A percentile compares a stretch with the other conserved stretches of the same genome.
Conservation (phyloP, 2,329 filamentous ascomycete species). For the Aulographum hederae region DNA sequence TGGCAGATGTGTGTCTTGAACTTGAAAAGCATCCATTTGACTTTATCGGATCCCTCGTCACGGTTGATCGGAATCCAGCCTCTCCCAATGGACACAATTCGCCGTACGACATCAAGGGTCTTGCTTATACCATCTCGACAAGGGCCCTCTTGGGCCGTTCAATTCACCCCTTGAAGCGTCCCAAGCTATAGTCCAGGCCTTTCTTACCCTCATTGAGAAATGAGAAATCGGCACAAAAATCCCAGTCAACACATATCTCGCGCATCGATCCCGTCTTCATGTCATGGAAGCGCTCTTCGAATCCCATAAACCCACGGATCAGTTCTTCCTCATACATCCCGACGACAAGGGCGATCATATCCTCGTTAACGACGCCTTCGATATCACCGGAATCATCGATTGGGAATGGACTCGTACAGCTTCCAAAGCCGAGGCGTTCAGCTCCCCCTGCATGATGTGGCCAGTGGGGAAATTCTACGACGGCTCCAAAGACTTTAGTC, state of each 20-base stretch:
- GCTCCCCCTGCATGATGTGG: conserved; percentile 22
- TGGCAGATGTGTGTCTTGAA: conserved; percentile 22
- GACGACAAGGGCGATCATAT: conserved; percentile 31
- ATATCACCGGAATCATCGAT: conserved; percentile 29
- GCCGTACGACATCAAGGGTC: too few species aligned
- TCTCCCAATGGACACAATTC: too few species aligned
- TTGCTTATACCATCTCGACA: too few species aligned
- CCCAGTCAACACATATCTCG: background rate
- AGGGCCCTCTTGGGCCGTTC: too few species aligned
- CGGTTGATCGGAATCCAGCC: too few species aligned
- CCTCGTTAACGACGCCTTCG: conserved; percentile 23
- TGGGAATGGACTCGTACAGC: conserved; percentile 17
- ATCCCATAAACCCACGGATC: background rate
- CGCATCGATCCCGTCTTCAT: background rate
- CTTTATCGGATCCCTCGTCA: conserved; percentile 16
- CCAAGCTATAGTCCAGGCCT: background rate
- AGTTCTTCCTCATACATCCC: conserved; percentile 23
- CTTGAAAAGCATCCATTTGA: conserved; percentile 19
- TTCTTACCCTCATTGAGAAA: background rate
- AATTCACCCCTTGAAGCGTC: too few species aligned
- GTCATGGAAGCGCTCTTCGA: background rate
- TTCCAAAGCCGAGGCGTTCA: conserved; percentile 21
- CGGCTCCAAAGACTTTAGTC: conserved; percentile 15
- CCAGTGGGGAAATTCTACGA: conserved; percentile 24
- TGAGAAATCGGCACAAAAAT: background rate